These are phyloP conservation scores for Fusarium sulawesiense DNA, from an alignment of 2,329 filamentous ascomycete species.

Conservation along the genomic window DNA sequence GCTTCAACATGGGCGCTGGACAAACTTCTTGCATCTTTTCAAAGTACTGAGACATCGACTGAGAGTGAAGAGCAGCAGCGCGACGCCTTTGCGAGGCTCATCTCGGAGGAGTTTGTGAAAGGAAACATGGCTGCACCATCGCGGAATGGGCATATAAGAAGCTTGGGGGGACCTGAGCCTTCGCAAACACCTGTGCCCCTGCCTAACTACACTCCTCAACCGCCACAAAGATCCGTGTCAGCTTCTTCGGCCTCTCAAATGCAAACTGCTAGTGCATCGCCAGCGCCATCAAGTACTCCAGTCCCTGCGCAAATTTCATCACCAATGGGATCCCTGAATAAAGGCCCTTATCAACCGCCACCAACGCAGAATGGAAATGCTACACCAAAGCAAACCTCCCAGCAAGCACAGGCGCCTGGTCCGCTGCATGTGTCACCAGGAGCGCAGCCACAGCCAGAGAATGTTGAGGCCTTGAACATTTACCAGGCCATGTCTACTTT, in stretches of 20 bases:
- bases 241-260: slow-evolving; percentile 1
- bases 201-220: slow-evolving; percentile 16
- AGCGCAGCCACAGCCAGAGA: background rate
- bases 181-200: slow-evolving; percentile 23
- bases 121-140: slow-evolving; percentile 21
- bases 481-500: slow-evolving; percentile 44
- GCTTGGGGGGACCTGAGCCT: background rate
- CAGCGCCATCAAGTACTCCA: slow-evolving; percentile 6
- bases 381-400: background rate
- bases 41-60: background rate
- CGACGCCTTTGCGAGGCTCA: slow-evolving; percentile 5
- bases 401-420: background rate
- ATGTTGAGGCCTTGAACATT: slow-evolving; percentile 45
- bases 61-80: slow-evolving; percentile 7
- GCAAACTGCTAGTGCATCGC: background rate
- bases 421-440: slow-evolving; percentile 2
- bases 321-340: background rate
- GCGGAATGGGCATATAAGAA: slow-evolving; percentile 18
- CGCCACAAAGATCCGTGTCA: slow-evolving; percentile 14
- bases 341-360: slow-evolving; percentile 1
- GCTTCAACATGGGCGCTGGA: background rate
- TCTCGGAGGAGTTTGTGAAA: slow-evolving; percentile 3
- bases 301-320: slow-evolving; percentile 22
- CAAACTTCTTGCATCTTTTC: slow-evolving; percentile 18
- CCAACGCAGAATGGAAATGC: slow-evolving; percentile 6